A percentile compares a stretch with the other conserved stretches of the same genome.
These are phyloP conservation scores for Cyclotella baltica DNA, from an alignment of 108 stramenopile genomes.

Conservation along the genomic window DNA sequence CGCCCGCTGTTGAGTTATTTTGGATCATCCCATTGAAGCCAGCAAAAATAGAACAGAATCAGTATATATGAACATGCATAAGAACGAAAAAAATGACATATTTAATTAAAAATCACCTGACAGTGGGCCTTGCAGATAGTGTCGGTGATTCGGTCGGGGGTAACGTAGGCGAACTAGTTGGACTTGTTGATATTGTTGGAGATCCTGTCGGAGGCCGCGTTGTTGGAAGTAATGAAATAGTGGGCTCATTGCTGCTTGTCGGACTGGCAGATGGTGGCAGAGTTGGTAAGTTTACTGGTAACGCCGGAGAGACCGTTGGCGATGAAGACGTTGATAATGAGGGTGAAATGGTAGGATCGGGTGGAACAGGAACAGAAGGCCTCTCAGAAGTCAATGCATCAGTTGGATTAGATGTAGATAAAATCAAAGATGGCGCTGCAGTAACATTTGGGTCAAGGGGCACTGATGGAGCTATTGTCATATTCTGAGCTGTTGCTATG, in stretches of 20 bases:
- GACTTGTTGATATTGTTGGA: too few species aligned
- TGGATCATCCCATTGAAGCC: neutral
- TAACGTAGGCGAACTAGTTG: too few species aligned
- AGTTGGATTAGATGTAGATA: neutral
- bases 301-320: neutral
- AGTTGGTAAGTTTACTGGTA: too few species aligned
- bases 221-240: too few species aligned
- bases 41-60: neutral
- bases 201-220: too few species aligned
- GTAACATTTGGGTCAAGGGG: neutral
- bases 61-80: neutral
- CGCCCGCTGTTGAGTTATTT: neutral
- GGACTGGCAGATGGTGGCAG: too few species aligned
- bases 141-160: neutral
- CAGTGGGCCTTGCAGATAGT: neutral
- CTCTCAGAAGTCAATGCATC: neutral
- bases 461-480: neutral
- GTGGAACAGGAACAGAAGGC: neutral
- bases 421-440: neutral
- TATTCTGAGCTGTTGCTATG: neutral
- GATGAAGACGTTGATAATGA: neutral
- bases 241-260: too few species aligned
- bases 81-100: neutral
- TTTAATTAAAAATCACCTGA: neutral
- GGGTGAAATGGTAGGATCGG: neutral